A percentile compares a stretch with the other conserved stretches of the same genome.
phyloP scores from a whole-genome alignment of 2,329 filamentous ascomycete species.

The Diaporthe sp. region DNA sequence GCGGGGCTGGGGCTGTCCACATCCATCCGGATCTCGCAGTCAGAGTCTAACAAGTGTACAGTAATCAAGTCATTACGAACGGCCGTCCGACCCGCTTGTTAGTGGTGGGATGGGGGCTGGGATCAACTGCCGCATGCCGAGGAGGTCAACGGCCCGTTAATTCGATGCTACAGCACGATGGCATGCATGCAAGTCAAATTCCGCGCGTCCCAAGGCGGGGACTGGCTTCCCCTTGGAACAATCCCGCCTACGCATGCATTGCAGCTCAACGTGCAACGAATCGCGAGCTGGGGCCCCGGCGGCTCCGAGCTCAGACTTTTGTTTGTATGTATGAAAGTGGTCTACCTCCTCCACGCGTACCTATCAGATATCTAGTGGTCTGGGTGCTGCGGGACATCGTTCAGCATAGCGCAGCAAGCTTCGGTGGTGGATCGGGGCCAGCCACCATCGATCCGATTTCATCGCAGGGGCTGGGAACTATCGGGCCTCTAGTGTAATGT shows the following conservation, averaged over 20 bases:
- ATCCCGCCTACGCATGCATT: neutral
- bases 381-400: neutral
- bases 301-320: constrained; percentile 2
- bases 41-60: neutral
- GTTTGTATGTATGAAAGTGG: neutral
- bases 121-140: constrained; percentile 27
- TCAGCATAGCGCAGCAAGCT: neutral
- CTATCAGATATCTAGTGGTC: neutral
- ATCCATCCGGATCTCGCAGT: neutral
- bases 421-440: neutral
- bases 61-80: neutral
- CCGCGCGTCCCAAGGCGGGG: constrained; percentile 5
- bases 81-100: neutral
- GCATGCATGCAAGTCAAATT: constrained; percentile 24
- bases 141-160: constrained; percentile 23
- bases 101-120: constrained; percentile 1
- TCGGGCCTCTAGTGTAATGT: neutral
- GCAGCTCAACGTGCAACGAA: constrained; percentile 21
- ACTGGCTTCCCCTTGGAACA: neutral
- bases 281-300: constrained; percentile 18
- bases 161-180: constrained; percentile 18
- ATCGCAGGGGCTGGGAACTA: constrained; percentile 14
- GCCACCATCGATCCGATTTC: neutral
- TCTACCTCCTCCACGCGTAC: neutral
- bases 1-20: neutral